Percentiles rank a stretch among this genome's conserved stretches.
phyloP scores from a whole-genome alignment of 495 filamentous ascomycete genomes.

The Xylaria grammica region DNA sequence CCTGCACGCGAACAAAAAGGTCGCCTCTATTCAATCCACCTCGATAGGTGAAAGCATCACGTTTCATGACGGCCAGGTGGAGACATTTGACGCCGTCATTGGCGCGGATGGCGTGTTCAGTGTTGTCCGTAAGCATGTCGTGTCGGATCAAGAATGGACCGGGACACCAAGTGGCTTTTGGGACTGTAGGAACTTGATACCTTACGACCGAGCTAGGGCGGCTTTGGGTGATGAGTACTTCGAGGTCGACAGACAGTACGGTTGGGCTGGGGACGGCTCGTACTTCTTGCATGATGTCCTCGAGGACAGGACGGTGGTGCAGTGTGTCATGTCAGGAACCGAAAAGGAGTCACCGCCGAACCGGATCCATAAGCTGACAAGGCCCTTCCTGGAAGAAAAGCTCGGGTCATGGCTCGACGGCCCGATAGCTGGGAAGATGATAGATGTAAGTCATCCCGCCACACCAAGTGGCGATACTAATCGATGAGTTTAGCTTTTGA shows the following conservation, averaged over 20 bases:
- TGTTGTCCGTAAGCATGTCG: constrained; percentile 25
- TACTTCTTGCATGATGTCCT: constrained; percentile 22
- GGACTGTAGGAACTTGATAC: constrained; percentile 25
- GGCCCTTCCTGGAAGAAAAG: not conserved
- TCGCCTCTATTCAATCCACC: not conserved
- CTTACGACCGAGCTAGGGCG: constrained; percentile 24
- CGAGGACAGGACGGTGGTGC: constrained; percentile 24
- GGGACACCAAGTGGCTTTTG: constrained; percentile 27
- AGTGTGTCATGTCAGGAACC: constrained; percentile 19
- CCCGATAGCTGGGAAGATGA: not conserved
- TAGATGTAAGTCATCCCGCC: not conserved
- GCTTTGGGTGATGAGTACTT: constrained; percentile 26
- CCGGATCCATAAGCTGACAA: not conserved
- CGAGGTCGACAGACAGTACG: constrained; percentile 24
- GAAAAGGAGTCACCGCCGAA: constrained; percentile 2
- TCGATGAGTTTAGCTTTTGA: not conserved
- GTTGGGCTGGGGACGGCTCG: constrained; percentile 28
- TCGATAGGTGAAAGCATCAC: not conserved
- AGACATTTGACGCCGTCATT: constrained; percentile 31
- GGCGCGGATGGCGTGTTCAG: constrained; percentile 39
- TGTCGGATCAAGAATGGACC: constrained; percentile 11
- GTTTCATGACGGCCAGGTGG: not conserved
- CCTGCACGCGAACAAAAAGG: constrained; percentile 15
- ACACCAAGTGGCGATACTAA: not conserved
- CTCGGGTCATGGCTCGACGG: not conserved